These are phyloP conservation scores for Vickermania ingenoplastis DNA, from an alignment of 208 protist genomes.

Conservation along the genomic window DNA sequence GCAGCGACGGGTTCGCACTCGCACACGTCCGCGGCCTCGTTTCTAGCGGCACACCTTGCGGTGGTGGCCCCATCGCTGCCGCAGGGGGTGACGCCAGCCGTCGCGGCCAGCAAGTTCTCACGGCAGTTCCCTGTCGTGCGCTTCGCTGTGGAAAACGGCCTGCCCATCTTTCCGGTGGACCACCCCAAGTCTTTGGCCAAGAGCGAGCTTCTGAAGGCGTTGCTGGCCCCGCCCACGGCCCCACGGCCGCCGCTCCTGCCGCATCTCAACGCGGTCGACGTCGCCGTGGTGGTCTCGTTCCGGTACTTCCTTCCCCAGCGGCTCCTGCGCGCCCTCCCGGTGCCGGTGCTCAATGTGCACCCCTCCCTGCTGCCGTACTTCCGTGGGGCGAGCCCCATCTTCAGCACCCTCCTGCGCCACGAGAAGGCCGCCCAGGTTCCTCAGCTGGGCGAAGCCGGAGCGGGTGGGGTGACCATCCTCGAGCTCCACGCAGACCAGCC, in stretches of 20 bases:
- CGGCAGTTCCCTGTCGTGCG: conserved; percentile 73
- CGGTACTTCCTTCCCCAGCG: conserved; percentile 73
- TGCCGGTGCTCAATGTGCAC: conserved; percentile 78
- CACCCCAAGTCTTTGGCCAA: conserved; percentile 48
- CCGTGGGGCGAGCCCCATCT: conserved; percentile 85
- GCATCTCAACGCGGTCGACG: conserved; percentile 42
- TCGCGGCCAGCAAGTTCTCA: conserved; percentile 23
- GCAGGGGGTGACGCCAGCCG: conserved; percentile 17
- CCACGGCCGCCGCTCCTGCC: not conserved
- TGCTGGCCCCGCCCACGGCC: not conserved
- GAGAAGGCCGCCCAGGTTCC: conserved; percentile 13
- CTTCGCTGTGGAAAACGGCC: conserved; percentile 48
- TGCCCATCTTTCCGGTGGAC: conserved; percentile 59
- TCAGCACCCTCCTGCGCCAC: conserved; percentile 64
- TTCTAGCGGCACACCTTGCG: conserved; percentile 46
- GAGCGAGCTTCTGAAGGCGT: conserved; percentile 24
- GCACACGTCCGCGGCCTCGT: conserved; percentile 3
- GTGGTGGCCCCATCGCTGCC: conserved; percentile 73
- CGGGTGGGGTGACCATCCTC: conserved; percentile 70
- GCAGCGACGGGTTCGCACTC: not conserved
- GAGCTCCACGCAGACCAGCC: conserved; percentile 37
- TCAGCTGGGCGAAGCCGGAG: not conserved
- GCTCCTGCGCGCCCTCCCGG: conserved; percentile 44
- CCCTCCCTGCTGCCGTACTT: conserved; percentile 81
- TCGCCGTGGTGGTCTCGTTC: conserved; percentile 78